A percentile compares a stretch with the other conserved stretches of the same genome.
phyloP scores from a whole-genome alignment of 805 yeast genomes.

The Starmerella tilneyi region DNA sequence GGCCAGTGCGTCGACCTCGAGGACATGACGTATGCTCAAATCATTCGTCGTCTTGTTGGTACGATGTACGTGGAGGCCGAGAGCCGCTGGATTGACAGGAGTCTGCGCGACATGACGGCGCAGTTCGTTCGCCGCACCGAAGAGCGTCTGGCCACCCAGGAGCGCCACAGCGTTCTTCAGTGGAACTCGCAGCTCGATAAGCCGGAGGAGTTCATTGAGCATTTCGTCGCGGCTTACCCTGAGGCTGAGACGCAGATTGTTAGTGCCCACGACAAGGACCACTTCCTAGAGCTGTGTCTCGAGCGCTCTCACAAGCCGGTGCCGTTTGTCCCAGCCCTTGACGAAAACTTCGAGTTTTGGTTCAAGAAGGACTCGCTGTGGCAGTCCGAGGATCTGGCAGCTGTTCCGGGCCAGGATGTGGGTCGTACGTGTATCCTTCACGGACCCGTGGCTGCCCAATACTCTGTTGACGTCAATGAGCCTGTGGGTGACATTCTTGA shows the following conservation, averaged over 20 bases:
- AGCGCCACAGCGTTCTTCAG: slow-evolving; percentile 57
- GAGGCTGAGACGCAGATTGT: slow-evolving; percentile 69
- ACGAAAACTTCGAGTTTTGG: slow-evolving; percentile 87
- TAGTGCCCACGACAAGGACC: slow-evolving; percentile 92
- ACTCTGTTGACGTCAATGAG: slow-evolving; percentile 74
- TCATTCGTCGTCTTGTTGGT: slow-evolving; percentile 76
- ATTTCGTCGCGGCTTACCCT: slow-evolving; percentile 59
- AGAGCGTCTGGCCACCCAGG: slow-evolving; percentile 70
- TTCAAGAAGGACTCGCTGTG: slow-evolving; percentile 98
- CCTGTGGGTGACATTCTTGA: slow-evolving; percentile 89
- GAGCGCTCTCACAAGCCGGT: slow-evolving; percentile 91
- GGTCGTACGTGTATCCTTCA: slow-evolving; percentile 98
- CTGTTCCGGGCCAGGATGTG: slow-evolving; percentile 83
- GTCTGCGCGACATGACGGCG: slow-evolving; percentile 80
- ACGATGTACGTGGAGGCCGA: slow-evolving; percentile 75
- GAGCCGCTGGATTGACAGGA: slow-evolving; percentile 73
- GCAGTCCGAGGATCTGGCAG: slow-evolving; percentile 96
- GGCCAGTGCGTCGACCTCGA: slow-evolving; percentile 85
- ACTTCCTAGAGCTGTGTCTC: slow-evolving; percentile 71
- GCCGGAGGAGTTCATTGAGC: slow-evolving; percentile 53
- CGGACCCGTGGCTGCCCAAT: slow-evolving; percentile 97
- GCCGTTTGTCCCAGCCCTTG: slow-evolving; percentile 92
- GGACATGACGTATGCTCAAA: slow-evolving; percentile 92
- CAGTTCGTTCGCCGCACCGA: slow-evolving; percentile 86
- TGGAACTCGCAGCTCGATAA: slow-evolving; percentile 49